Percentiles rank a stretch among this genome's conserved stretches.
Evolutionary conservation across 257 asterid genomes (phyloP).

Genomic region (Ballota nigra): DNA sequence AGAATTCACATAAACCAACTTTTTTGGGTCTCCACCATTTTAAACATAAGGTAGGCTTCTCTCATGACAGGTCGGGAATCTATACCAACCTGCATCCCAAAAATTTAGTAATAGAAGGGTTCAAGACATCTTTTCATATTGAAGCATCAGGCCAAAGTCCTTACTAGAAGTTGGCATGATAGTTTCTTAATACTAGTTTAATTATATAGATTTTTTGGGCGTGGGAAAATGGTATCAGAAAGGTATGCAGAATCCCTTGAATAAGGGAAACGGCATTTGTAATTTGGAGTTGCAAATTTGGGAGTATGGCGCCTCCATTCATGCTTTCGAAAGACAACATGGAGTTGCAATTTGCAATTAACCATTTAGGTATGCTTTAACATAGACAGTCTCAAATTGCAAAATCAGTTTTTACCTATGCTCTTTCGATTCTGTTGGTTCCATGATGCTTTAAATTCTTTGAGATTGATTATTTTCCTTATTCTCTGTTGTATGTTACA

Average conservation of each 20-base stretch:
- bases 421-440: not conserved
- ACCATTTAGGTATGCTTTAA: constrained; percentile 48
- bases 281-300: no score
- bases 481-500: no score
- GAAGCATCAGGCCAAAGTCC: not conserved
- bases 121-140: constrained; percentile 1
- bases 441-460: not conserved
- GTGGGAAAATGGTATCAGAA: no score
- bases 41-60: constrained; percentile 69
- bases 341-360: constrained; percentile 75
- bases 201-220: no score
- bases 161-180: no score
- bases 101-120: constrained; percentile 12
- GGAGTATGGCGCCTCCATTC: constrained; percentile 68
- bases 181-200: no score
- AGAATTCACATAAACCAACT: constrained; percentile 41
- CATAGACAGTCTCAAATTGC: not conserved
- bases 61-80: constrained; percentile 85
- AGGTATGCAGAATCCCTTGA: no score
- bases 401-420: not conserved
- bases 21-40: constrained; percentile 84
- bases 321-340: no score
- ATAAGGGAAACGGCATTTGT: no score
- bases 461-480: no score
- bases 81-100: constrained; percentile 58